Base-by-base conservation (phyloP, 345 rosid species). In the Litchi chinensis region DNA sequence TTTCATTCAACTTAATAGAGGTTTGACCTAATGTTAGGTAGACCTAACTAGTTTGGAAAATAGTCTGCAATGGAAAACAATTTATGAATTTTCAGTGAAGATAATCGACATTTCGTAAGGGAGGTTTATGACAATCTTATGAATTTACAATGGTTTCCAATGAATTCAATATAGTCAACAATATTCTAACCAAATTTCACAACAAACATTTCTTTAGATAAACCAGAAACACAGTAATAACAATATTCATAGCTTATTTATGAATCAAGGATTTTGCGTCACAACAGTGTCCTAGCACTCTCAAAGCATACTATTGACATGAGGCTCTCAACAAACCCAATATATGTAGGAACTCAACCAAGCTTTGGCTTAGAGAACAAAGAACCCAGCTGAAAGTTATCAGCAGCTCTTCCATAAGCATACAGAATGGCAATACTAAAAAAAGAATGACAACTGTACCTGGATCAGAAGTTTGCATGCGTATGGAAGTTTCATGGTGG, bases 381-480 rank as follows among this genome's bases (percentile, higher is more conserved):
- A 21, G 65, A 7, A 60, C 28, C 50, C 5, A 26, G 18, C 28
- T 11, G 26, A 73, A 73, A 41, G 21, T 57, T 15, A 73, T 13
- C 54, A 15, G 48, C 68, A 60, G 22, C 48, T 57, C 57, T 39
- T 0, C 19, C 59, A 52, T 52, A 10, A n/a, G 24, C 54, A 41
- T 41, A 74, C 54, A 1, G 9, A 74, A 62, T 21, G 19, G 67
- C 63, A 56, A 68, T 32, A 56, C 18, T 54, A 70, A 11, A 24
- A 24, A 63, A 13, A 26, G 6, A 39, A 37, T 19, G 13, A 15
- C 32, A 22, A 62, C 24, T 54, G 69, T 80, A 95, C 96, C 98
- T 93, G 99, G 68, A 92, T 77, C 68, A 95, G 84, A 79, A 95
- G 99, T 89, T 93, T 95, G 98, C 98, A 91, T 1, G 99, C 98